phyloP scores from a whole-genome alignment of 2,329 filamentous ascomycete genomes.

The Claviceps citrina region DNA sequence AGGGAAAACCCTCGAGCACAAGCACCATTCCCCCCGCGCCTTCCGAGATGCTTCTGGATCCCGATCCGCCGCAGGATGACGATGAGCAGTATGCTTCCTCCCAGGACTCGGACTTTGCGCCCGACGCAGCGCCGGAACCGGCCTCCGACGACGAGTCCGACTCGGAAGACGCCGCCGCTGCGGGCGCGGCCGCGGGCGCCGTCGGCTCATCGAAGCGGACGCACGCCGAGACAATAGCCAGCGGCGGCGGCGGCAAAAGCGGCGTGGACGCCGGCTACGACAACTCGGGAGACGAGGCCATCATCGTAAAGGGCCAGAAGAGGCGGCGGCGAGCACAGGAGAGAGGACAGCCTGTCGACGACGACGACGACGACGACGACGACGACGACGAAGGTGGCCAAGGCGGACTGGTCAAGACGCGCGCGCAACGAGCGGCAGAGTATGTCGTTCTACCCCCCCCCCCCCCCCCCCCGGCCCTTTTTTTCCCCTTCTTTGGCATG shows the following conservation, averaged over 20 bases:
- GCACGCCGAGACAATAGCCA: constrained; percentile 9
- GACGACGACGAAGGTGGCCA: constrained; percentile 39
- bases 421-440: constrained; percentile 53
- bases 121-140: constrained; percentile 35
- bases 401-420: constrained; percentile 55
- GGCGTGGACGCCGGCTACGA: constrained; percentile 37
- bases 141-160: constrained; percentile 36
- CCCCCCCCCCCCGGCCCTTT: no score
- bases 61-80: constrained; percentile 25
- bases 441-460: constrained; percentile 23
- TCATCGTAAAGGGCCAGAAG: constrained; percentile 48
- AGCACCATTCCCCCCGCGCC: background rate
- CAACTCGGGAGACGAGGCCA: constrained; percentile 58
- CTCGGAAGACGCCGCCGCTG: constrained; percentile 27
- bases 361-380: no score
- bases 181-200: no score
- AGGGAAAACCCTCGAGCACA: background rate
- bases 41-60: constrained; percentile 31
- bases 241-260: constrained; percentile 11
- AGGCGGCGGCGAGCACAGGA: constrained; percentile 29
- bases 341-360: constrained; percentile 24
- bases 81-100: constrained; percentile 51
- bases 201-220: constrained; percentile 14
- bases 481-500: no score
- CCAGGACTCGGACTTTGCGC: constrained; percentile 59